phyloP scores from a whole-genome alignment of 2,329 filamentous ascomycete species.

The Colletotrichum sp. region DNA sequence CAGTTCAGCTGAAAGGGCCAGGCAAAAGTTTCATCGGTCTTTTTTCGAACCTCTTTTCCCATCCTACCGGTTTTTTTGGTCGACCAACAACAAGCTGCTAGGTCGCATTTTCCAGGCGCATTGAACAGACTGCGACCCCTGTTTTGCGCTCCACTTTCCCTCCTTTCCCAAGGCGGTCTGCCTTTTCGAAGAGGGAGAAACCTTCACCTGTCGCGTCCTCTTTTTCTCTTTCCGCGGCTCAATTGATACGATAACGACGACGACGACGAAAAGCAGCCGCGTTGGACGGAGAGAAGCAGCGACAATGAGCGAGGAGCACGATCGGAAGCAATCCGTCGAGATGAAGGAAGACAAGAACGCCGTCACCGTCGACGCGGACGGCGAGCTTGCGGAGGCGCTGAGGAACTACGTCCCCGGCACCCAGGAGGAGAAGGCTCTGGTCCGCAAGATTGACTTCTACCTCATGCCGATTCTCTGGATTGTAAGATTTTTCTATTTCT shows the following conservation, averaged over 20 bases:
- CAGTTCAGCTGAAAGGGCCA: not conserved
- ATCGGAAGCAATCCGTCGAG: conserved; percentile 13
- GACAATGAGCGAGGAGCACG: conserved; percentile 2
- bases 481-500: not conserved
- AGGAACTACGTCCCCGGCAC: conserved; percentile 30
- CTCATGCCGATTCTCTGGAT: not conserved
- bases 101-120: not conserved
- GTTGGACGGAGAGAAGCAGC: not conserved
- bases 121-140: not conserved
- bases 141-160: not conserved
- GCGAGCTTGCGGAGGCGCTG: conserved; percentile 28
- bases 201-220: not conserved
- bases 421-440: conserved; percentile 24
- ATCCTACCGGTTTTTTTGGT: not conserved
- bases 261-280: not conserved
- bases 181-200: not conserved
- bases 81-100: not conserved
- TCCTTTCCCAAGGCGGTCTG: not conserved
- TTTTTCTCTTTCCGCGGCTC: not conserved
- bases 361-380: conserved; percentile 13
- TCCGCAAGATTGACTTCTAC: conserved; percentile 21
- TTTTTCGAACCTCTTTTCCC: not conserved
- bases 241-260: not conserved
- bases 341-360: conserved; percentile 22
- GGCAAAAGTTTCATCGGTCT: not conserved